Percentiles rank a stretch among this genome's conserved stretches.
phyloP scores from a whole-genome alignment of 2,329 filamentous ascomycete genomes.

The Talaromyces rugulosus region DNA sequence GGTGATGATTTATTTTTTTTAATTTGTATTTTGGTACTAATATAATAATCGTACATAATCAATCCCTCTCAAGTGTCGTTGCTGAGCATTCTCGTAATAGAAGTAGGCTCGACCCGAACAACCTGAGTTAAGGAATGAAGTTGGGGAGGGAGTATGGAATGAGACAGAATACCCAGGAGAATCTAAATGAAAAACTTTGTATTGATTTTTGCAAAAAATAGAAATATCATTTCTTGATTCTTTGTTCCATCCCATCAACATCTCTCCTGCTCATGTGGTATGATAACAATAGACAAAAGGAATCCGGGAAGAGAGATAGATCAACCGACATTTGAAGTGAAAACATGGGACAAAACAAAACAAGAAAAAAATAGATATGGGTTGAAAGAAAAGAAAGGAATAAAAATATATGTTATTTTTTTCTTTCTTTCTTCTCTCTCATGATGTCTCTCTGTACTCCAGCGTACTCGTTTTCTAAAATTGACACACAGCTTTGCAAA shows the following conservation, averaged over 20 bases:
- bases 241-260: constrained; percentile 10
- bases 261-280: constrained; percentile 6
- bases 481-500: constrained; percentile 1
- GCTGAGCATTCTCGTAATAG: neutral
- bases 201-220: constrained; percentile 9
- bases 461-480: neutral
- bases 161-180: too few species aligned
- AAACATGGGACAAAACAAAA: neutral
- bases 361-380: constrained; percentile 10
- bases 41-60: too few species aligned
- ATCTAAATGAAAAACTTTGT: neutral
- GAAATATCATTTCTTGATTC: constrained; percentile 16
- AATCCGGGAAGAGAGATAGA: constrained; percentile 4
- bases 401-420: neutral
- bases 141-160: too few species aligned
- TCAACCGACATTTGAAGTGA: constrained; percentile 2
- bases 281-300: neutral
- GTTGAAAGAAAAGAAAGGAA: neutral
- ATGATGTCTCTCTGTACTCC: neutral
- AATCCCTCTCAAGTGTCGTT: too few species aligned
- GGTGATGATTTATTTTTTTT: neutral
- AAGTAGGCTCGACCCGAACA: too few species aligned
- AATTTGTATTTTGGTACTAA: too few species aligned
- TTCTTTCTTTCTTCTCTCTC: neutral
- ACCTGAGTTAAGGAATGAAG: too few species aligned